A percentile compares a stretch with the other conserved stretches of the same genome.
Evolutionary conservation across 768 basidiomycete genomes (phyloP).

Genomic region (Rhodotorula kratochvilovae): DNA sequence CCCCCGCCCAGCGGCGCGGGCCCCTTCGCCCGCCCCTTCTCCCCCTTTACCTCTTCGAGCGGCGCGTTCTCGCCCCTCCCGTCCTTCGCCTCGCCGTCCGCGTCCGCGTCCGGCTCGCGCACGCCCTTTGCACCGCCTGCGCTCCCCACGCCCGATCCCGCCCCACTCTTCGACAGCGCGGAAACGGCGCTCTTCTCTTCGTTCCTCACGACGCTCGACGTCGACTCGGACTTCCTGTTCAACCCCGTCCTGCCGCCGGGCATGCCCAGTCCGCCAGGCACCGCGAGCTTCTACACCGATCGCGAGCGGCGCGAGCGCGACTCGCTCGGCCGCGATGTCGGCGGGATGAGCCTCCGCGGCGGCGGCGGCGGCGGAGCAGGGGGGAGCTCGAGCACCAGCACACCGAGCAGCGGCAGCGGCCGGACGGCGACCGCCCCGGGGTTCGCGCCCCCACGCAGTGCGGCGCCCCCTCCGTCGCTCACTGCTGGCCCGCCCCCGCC

Average conservation of each 20-base stretch:
- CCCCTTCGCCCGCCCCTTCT: constrained; percentile 2
- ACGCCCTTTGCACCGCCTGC: not conserved
- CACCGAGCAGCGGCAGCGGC: not conserved
- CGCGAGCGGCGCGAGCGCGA: constrained; percentile 21
- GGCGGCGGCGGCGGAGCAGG: not conserved
- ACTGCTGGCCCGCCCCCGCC: not conserved
- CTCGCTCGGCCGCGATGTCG: constrained; percentile 13
- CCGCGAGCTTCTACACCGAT: not conserved
- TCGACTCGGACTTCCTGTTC: constrained; percentile 33
- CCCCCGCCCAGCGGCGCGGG: not conserved
- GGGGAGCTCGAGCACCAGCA: not conserved
- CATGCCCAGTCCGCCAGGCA: constrained; percentile 30
- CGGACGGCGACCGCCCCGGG: not conserved
- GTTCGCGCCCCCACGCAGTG: too few relatives aligned
- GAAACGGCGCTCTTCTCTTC: constrained; percentile 28
- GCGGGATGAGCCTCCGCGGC: not conserved
- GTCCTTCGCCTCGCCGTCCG: not conserved
- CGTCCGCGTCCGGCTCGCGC: not conserved
- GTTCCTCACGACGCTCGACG: constrained; percentile 33
- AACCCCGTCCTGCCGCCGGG: constrained; percentile 36
- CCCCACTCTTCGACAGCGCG: constrained; percentile 25
- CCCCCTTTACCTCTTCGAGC: not conserved
- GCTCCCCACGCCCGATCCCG: not conserved
- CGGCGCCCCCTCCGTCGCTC: not conserved
- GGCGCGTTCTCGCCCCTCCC: constrained; percentile 1